Conservation (phyloP, 345 rosid species). For the Salix dunnii region DNA sequence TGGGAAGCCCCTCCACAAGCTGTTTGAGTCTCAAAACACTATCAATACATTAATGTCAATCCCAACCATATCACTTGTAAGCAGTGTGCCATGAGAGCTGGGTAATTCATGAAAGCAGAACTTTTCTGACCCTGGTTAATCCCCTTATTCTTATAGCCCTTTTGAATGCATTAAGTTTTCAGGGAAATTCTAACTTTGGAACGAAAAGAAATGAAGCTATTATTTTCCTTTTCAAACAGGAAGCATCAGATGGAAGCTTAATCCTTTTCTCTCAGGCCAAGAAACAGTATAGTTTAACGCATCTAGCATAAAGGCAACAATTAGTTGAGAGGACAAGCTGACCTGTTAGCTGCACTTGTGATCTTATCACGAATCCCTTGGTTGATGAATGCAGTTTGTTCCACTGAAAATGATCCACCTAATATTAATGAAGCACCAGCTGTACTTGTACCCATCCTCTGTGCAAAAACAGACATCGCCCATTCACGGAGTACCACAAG, state of each 20-base stretch:
- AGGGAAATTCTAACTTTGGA: no score
- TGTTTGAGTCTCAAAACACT: not conserved
- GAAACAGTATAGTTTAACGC: not conserved
- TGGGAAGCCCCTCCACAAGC: not conserved
- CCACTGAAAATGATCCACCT: constrained; percentile 55
- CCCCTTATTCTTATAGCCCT: not conserved
- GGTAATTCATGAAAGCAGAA: not conserved
- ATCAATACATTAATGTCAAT: not conserved
- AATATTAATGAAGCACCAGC: constrained; percentile 65
- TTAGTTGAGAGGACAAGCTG: constrained; percentile 15
- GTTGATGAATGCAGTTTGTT: constrained; percentile 54
- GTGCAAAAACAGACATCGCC: constrained; percentile 80
- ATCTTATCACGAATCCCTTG: constrained; percentile 86
- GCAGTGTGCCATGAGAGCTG: not conserved
- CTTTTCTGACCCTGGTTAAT: not conserved
- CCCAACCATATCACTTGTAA: not conserved
- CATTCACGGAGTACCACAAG: constrained; percentile 83
- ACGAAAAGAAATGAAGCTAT: not conserved
- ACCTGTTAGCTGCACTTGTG: constrained; percentile 88
- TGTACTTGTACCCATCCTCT: constrained; percentile 66
- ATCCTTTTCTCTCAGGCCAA: not conserved
- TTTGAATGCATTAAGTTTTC: not conserved
- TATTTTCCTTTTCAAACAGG: not conserved
- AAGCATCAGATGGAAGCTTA: not conserved
- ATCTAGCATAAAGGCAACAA: not conserved